Base-by-base conservation (phyloP, 345 rosid genomes). In the Cardamine resedifolia region DNA sequence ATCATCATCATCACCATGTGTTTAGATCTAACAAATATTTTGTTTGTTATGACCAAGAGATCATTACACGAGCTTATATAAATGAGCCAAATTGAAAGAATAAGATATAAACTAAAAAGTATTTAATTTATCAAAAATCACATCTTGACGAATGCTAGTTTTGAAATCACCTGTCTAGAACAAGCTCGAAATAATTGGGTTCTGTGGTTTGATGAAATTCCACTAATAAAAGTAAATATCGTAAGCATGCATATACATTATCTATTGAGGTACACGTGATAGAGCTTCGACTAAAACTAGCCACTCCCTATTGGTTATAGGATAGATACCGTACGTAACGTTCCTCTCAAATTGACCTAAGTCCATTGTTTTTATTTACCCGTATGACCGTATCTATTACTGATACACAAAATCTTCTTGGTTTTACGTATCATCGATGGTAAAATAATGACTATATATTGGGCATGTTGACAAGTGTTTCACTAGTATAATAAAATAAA, bases 331-430 rank as follows among this genome's bases (percentile, higher is more conserved):
- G 66, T 73, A 73, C 66, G 72, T 65, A 65, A 73, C 66, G 72
- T 65, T 73, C 58, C 44, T 73, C 66, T 64, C 66, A 75, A 67
- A 51, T 75, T 68, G 74, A 75, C 69, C 58, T 52, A 75, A 61
- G 62, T 50, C 27, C 58, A 60, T 68, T 75, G 64, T 75, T 68
- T 75, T 75, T 53, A 68, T 61, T 44, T 68, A 60, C 69, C 70
- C 70, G 26, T 23, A 23, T 23, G 24, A 23, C 24, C 24, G 24
- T 59, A 75, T 68, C 70, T 67, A 30, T 27, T 28, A 52, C 69
- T 68, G 74, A 68, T 68, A 5, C 74, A 68, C 74, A 43, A 61
- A 61, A 75, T 75, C 79, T 75, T 75, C 70, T 75, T 75, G 39
- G 78, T 76, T 76, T 70, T 64, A 45, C 55, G 76, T 44, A 76